These are phyloP conservation scores for Chlamydomonas eustigma DNA, from an alignment of 139 green algal genomes.

Conservation along the genomic window DNA sequence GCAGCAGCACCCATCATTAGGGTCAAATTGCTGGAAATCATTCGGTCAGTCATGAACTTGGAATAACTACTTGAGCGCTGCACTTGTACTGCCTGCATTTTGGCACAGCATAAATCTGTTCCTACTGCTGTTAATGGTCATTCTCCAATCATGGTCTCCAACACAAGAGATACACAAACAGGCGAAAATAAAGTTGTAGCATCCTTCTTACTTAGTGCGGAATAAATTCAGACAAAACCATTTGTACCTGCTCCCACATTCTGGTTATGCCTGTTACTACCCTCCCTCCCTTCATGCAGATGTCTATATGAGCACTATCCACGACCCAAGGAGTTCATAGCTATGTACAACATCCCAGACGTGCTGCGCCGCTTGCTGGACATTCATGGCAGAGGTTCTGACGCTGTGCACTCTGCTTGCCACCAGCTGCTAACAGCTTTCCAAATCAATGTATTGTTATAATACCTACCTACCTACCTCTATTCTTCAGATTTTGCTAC, in stretches of 20 bases:
- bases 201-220: too few species aligned
- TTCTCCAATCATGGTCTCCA: too few species aligned
- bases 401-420: conserved; percentile 48
- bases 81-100: too few species aligned
- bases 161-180: too few species aligned
- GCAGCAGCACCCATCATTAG: conserved; percentile 38
- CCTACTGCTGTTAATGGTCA: too few species aligned
- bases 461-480: too few species aligned
- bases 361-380: conserved; percentile 41
- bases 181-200: too few species aligned
- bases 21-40: conserved; percentile 51
- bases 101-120: too few species aligned
- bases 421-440: conserved; percentile 72
- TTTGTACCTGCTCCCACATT: neutral
- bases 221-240: too few species aligned
- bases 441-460: conserved; percentile 68
- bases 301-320: conserved; percentile 71
- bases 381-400: conserved; percentile 29
- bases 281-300: conserved; percentile 12
- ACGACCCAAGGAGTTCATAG: conserved; percentile 73
- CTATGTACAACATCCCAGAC: conserved; percentile 49
- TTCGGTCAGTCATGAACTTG: conserved; percentile 40
- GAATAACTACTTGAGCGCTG: too few species aligned
- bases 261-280: neutral
- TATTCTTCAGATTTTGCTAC: too few species aligned